Percentiles rank a stretch among this genome's conserved stretches.
Evolutionary conservation across 1,139 yeast genomes (phyloP).

Genomic region (Yamadazyma oceani): DNA sequence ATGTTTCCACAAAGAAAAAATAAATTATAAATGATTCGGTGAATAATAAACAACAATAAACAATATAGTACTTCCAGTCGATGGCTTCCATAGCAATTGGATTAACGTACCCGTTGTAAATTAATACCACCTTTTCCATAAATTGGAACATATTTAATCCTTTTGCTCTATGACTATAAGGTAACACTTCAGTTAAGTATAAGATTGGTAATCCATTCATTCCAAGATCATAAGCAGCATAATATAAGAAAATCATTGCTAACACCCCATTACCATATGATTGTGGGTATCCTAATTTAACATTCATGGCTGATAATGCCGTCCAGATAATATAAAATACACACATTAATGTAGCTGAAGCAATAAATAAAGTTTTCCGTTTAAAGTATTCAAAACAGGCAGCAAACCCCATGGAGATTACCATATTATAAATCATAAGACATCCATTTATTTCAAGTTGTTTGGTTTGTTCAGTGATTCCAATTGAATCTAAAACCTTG

Average conservation of each 20-base stretch:
- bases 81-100: slow-evolving; percentile 59
- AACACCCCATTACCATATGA: slow-evolving; percentile 41
- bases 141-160: slow-evolving; percentile 36
- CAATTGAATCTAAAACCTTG: slow-evolving; percentile 48
- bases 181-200: slow-evolving; percentile 42
- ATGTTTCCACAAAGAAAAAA: slow-evolving; percentile 49
- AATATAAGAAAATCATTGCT: slow-evolving; percentile 45
- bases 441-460: slow-evolving; percentile 52
- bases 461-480: slow-evolving; percentile 41
- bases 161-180: slow-evolving; percentile 44
- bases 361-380: slow-evolving; percentile 46
- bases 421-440: slow-evolving; percentile 40
- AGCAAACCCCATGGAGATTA: slow-evolving; percentile 31
- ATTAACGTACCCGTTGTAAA: slow-evolving; percentile 45
- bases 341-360: slow-evolving; percentile 35
- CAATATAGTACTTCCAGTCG: slow-evolving; percentile 60
- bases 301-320: slow-evolving; percentile 33
- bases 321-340: slow-evolving; percentile 39
- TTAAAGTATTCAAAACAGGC: slow-evolving; percentile 29
- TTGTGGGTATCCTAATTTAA: slow-evolving; percentile 27
- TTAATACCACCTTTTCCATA: slow-evolving; percentile 22
- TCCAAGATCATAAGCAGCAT: slow-evolving; percentile 33
- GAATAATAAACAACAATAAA: slow-evolving; percentile 40
- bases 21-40: slow-evolving; percentile 36
- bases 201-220: slow-evolving; percentile 39